Percentiles rank a stretch among this genome's conserved stretches.
Conservation (phyloP, 129 eudicot species). For the Pseudognaphalium luteoalbum region DNA sequence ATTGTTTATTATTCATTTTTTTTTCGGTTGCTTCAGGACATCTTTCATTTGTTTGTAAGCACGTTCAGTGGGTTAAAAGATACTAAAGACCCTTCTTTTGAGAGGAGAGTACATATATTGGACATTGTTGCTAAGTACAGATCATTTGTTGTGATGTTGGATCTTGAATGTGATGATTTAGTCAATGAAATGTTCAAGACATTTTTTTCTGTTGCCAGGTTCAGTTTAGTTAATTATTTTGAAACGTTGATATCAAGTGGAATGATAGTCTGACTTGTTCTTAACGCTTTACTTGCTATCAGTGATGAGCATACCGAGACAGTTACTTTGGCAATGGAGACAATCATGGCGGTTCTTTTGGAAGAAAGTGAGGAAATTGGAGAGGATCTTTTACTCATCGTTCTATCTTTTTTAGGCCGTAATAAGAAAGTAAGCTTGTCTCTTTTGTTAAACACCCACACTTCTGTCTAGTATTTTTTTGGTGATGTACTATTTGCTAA, state of each 20-base stretch:
- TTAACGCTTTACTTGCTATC: slow-evolving; percentile 26
- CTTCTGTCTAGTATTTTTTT: background rate
- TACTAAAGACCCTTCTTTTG: slow-evolving; percentile 71
- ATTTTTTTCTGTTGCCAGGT: slow-evolving; percentile 84
- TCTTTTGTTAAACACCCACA: background rate
- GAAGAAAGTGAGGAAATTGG: slow-evolving; percentile 95
- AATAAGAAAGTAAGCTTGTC: slow-evolving; percentile 54
- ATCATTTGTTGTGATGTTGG: slow-evolving; percentile 96
- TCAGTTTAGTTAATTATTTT: slow-evolving; percentile 14
- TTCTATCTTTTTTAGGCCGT: slow-evolving; percentile 73
- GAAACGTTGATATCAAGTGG: background rate
- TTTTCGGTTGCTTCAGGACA: slow-evolving; percentile 52
- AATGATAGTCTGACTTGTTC: background rate
- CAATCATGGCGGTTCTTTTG: slow-evolving; percentile 81
- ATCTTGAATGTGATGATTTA: slow-evolving; percentile 97
- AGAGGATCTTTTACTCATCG: slow-evolving; percentile 63
- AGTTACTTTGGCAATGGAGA: slow-evolving; percentile 76
- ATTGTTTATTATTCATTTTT: background rate
- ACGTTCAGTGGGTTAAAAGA: slow-evolving; percentile 82
- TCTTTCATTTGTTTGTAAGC: slow-evolving; percentile 75
- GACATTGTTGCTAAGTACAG: slow-evolving; percentile 91
- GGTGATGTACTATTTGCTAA: slow-evolving; percentile 16
- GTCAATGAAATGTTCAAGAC: slow-evolving; percentile 74
- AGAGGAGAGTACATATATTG: slow-evolving; percentile 74
- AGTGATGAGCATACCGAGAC: slow-evolving; percentile 80